Evolutionary conservation across 2,329 filamentous ascomycete species (phyloP).

Genomic region (Cercospora beticola): DNA sequence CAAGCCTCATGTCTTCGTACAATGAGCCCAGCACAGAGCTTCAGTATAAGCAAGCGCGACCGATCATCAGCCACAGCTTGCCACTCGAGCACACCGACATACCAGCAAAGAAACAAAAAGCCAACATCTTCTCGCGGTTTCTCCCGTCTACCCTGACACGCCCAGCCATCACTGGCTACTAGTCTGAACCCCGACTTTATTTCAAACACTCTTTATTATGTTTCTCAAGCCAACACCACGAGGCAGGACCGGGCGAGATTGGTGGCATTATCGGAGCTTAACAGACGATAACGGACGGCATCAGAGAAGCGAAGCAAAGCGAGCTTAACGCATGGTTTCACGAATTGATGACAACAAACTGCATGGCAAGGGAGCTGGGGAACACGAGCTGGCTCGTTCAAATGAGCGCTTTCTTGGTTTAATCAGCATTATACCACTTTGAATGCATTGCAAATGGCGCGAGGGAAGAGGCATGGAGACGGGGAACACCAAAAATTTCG

Average conservation of each 20-base stretch:
- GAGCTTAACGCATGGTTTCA: background rate
- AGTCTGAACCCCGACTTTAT: background rate
- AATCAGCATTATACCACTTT: conserved; percentile 20
- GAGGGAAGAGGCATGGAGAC: background rate
- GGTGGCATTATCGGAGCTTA: background rate
- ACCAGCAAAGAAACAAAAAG: conserved; percentile 40
- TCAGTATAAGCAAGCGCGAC: conserved; percentile 39
- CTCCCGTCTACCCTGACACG: conserved; percentile 34
- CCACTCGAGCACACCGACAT: conserved; percentile 34
- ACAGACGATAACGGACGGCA: background rate
- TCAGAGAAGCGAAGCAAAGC: background rate
- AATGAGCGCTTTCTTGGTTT: conserved; percentile 8
- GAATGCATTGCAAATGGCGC: conserved; percentile 16
- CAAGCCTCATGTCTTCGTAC: conserved; percentile 39
- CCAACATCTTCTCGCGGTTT: conserved; percentile 42
- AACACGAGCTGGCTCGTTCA: conserved; percentile 19
- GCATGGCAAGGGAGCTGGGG: conserved; percentile 8
- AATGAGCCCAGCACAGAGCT: conserved; percentile 36
- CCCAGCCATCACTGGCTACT: conserved; percentile 25
- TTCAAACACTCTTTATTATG: conserved; percentile 6
- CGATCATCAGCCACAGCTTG: conserved; percentile 25
- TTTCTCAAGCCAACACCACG: background rate
- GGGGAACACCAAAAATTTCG: background rate
- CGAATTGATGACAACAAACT: conserved; percentile 9
- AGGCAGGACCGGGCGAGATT: background rate